Conservation (phyloP, 345 rosid species). For the Salix koriyanagi region DNA sequence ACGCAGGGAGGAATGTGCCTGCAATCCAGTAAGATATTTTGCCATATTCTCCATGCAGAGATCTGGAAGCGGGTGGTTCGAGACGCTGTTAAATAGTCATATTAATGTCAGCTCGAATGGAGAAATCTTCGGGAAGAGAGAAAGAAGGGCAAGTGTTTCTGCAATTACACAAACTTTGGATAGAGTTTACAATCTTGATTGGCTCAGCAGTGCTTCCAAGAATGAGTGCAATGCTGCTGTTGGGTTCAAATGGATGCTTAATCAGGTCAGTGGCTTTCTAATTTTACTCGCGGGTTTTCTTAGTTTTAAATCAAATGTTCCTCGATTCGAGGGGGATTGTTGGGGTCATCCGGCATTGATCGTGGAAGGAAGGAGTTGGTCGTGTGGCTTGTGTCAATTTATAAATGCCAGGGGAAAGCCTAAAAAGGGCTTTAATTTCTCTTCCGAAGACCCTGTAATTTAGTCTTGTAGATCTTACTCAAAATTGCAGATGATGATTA, state of each 20-base stretch:
- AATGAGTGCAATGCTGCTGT: conserved; percentile 38
- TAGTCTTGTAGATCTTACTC: no score
- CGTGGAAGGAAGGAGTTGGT: no score
- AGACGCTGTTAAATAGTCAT: conserved; percentile 40
- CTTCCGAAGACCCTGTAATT: neutral
- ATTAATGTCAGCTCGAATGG: conserved; percentile 42
- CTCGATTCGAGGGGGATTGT: no score
- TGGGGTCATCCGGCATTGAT: no score
- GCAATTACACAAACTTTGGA: conserved; percentile 26
- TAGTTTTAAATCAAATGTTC: no score
- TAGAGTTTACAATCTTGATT: conserved; percentile 31
- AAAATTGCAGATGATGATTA: neutral
- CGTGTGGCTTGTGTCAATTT: no score
- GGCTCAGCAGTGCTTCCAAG: conserved; percentile 39
- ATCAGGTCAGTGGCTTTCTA: conserved; percentile 22
- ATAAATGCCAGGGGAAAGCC: no score
- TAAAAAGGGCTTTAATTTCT: neutral
- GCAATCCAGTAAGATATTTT: conserved; percentile 36
- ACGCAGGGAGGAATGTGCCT: conserved; percentile 31
- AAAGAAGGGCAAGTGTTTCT: conserved; percentile 27
- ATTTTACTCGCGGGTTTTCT: no score
- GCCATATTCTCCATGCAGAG: conserved; percentile 44
- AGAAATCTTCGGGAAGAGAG: conserved; percentile 30
- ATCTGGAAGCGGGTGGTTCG: conserved; percentile 46
- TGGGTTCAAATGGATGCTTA: conserved; percentile 45